phyloP scores from a whole-genome alignment of 495 filamentous ascomycete genomes.

The Aspergillus cristatus region DNA sequence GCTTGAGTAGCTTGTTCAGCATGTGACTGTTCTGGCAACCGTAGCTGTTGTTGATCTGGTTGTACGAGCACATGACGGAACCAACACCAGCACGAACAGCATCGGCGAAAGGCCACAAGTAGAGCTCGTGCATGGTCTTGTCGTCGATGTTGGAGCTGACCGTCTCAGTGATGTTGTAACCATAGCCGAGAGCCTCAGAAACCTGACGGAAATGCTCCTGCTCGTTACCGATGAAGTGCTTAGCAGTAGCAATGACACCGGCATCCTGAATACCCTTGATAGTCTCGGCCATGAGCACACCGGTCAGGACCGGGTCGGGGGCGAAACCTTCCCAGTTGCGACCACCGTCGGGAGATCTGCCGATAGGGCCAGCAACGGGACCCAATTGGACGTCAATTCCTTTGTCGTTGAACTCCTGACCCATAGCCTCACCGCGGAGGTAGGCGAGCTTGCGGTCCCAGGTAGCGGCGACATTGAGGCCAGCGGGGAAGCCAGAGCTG shows the following conservation, averaged over 20 bases:
- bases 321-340: slow-evolving; percentile 74
- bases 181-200: slow-evolving; percentile 51
- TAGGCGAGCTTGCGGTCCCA: slow-evolving; percentile 69
- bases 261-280: slow-evolving; percentile 77
- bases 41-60: slow-evolving; percentile 71
- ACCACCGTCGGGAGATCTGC: slow-evolving; percentile 66
- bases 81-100: slow-evolving; percentile 69
- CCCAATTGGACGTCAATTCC: slow-evolving; percentile 81
- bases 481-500: slow-evolving; percentile 71
- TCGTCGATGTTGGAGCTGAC: slow-evolving; percentile 85
- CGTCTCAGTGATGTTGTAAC: slow-evolving; percentile 54
- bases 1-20: slow-evolving; percentile 77
- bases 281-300: slow-evolving; percentile 61
- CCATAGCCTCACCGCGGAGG: slow-evolving; percentile 69
- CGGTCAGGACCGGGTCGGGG: slow-evolving; percentile 69
- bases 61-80: slow-evolving; percentile 90
- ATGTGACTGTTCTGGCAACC: slow-evolving; percentile 62
- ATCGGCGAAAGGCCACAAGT: slow-evolving; percentile 82
- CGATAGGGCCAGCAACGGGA: slow-evolving; percentile 81
- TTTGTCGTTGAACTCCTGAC: slow-evolving; percentile 68
- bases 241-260: slow-evolving; percentile 72
- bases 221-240: slow-evolving; percentile 72
- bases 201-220: slow-evolving; percentile 76
- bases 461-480: slow-evolving; percentile 73
- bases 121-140: slow-evolving; percentile 88